These are phyloP conservation scores for Aristolochia californica DNA, from an alignment of 164 flowering plant genomes.

Conservation along the genomic window DNA sequence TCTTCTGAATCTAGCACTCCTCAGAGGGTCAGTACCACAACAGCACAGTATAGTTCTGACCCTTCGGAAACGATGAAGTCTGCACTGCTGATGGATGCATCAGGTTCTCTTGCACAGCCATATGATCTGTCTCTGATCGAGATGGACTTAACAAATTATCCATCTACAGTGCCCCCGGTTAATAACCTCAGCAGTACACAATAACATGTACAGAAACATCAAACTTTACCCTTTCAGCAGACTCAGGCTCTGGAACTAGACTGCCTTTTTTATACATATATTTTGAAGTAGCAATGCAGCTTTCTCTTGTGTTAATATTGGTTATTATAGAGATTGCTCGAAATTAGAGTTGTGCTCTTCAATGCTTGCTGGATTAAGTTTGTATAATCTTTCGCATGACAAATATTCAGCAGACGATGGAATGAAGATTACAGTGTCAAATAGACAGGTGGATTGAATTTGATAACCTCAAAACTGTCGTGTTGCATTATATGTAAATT, in stretches of 20 bases:
- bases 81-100: slow-evolving; percentile 51
- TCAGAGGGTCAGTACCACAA: slow-evolving; percentile 11
- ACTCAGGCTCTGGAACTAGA: too few relatives aligned
- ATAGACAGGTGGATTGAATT: too few relatives aligned
- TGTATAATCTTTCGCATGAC: too few relatives aligned
- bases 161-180: slow-evolving; percentile 53
- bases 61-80: slow-evolving; percentile 45
- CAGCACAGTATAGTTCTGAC: slow-evolving; percentile 14
- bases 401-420: too few relatives aligned
- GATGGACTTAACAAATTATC: slow-evolving; percentile 53
- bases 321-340: too few relatives aligned
- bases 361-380: too few relatives aligned
- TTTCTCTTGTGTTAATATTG: too few relatives aligned
- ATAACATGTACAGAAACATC: slow-evolving; percentile 12
- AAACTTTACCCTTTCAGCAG: neutral
- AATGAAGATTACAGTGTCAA: too few relatives aligned
- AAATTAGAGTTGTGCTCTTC: too few relatives aligned
- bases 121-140: slow-evolving; percentile 70
- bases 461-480: too few relatives aligned
- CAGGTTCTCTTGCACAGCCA: slow-evolving; percentile 31
- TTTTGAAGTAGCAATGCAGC: neutral
- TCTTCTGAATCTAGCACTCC: slow-evolving; percentile 61
- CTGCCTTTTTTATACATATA: too few relatives aligned
- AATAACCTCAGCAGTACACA: slow-evolving; percentile 16
- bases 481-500: too few relatives aligned